Evolutionary conservation across 2,329 filamentous ascomycete genomes (phyloP), one percentile per base, ranked within the genome.

Genomic region (Nigrograna mackinnonii): DNA sequence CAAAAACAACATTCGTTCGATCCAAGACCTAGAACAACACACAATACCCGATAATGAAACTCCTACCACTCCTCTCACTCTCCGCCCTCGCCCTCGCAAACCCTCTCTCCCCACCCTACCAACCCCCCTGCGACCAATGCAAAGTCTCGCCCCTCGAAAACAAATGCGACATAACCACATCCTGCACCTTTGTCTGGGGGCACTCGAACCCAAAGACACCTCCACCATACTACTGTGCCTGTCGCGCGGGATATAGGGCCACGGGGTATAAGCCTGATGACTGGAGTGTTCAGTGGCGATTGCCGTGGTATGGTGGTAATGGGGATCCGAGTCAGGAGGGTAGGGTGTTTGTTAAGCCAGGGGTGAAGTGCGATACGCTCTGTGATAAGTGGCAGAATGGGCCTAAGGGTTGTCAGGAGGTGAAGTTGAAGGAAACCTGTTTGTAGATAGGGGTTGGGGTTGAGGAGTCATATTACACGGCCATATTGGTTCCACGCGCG

Each of bases 101-200:
- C 19, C 16, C 37, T 6, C 20, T 44, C 41, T 5, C 41, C 9
- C n/a, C 18, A 3, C 37, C 42, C 22, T n/a, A 21, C 4, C 30
- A 32, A 16, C 30, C 37, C 4, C 13, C 18, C 5, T 36, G 36
- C 32, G 22, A 22, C 3, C 42, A 44, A 40, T 44, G 42, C 39
- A 41, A 41, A n/a, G 24, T 28, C 24, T 30, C 36, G n/a, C 21
- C 42, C 42, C 4, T 32, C 30, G 36, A 44, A 16, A 44, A 44
- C 32, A 38, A 44, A 19, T 44, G 42, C 37, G 28, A 44, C 37
- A 39, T 44, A 17, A 44, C 42, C 14, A 44, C 42, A 2, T 40
- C 37, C 2, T 44, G 42, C 42, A 40, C 32, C 6, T 44, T 24
- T 32, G 38, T 40, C 32, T 44, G 42, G 42, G 42, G 42, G 17